Evolutionary conservation across 768 basidiomycete genomes (phyloP).

Genomic region (Leccinum rimulosum): DNA sequence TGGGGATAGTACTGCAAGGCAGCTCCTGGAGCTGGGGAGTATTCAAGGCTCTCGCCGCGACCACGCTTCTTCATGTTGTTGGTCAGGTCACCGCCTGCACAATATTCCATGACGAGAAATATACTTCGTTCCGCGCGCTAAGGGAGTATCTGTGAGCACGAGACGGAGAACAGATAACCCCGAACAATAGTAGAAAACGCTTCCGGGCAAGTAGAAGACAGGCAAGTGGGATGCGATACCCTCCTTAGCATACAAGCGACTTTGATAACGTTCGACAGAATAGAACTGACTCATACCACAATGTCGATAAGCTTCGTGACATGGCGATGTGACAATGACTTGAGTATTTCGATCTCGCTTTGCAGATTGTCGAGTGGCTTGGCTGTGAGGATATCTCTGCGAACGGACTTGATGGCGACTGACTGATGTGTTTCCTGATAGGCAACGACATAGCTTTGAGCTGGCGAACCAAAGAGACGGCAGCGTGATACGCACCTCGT

Average conservation of each 20-base stretch:
- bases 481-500: constrained; percentile 57
- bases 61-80: constrained; percentile 99
- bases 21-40: constrained; percentile 63
- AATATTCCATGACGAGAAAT: constrained; percentile 97
- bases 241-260: background rate
- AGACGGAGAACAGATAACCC: background rate
- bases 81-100: constrained; percentile 93
- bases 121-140: constrained; percentile 76
- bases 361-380: constrained; percentile 98
- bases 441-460: constrained; percentile 2
- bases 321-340: constrained; percentile 88
- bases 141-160: constrained; percentile 8
- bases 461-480: background rate
- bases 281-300: constrained; percentile 52
- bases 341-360: constrained; percentile 95
- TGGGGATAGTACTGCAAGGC: constrained; percentile 86
- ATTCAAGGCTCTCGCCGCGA: constrained; percentile 85
- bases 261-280: background rate
- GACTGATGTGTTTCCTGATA: constrained; percentile 68
- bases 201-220: background rate
- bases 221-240: background rate
- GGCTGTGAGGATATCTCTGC: constrained; percentile 78
- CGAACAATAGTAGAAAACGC: background rate
- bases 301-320: constrained; percentile 93
- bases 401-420: constrained; percentile 95